These are phyloP conservation scores for Senna siamea DNA, from an alignment of 306 rosid species.

Conservation along the genomic window DNA sequence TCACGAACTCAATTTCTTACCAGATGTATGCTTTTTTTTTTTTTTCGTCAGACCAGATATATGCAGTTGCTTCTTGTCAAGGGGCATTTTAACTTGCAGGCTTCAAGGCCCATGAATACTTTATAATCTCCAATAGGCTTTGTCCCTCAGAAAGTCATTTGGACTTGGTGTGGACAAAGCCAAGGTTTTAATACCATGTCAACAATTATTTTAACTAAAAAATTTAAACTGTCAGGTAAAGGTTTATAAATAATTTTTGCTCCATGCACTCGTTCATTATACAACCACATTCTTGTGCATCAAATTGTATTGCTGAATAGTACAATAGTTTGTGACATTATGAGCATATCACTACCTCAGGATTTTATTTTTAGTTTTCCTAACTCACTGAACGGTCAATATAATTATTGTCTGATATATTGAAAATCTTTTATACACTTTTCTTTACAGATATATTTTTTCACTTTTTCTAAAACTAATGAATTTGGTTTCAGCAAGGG, in stretches of 20 bases:
- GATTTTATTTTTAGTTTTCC: neutral
- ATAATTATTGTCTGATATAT: slow-evolving; percentile 21
- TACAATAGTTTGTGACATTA: slow-evolving; percentile 21
- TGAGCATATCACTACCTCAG: slow-evolving; percentile 14
- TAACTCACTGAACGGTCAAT: slow-evolving; percentile 23
- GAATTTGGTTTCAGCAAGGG: slow-evolving; percentile 76
- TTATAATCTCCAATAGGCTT: too few relatives aligned
- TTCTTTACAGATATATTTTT: neutral
- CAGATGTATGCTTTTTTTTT: neutral
- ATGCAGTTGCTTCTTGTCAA: neutral
- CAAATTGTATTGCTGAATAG: neutral
- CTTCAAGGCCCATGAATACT: neutral
- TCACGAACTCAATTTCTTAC: slow-evolving; percentile 30
- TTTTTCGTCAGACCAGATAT: too few relatives aligned
- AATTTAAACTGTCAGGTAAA: neutral
- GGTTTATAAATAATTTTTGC: neutral
- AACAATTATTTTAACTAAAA: neutral
- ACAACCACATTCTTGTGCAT: slow-evolving; percentile 21
- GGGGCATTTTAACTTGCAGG: neutral
- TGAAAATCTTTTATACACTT: slow-evolving; percentile 9
- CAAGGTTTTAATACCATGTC: neutral
- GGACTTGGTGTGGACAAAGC: neutral
- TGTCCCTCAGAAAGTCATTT: neutral
- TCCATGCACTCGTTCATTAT: slow-evolving; percentile 14
- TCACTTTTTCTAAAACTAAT: slow-evolving; percentile 10